These are phyloP conservation scores for Naganishia friedmannii DNA, from an alignment of 768 basidiomycete species.

Conservation along the genomic window DNA sequence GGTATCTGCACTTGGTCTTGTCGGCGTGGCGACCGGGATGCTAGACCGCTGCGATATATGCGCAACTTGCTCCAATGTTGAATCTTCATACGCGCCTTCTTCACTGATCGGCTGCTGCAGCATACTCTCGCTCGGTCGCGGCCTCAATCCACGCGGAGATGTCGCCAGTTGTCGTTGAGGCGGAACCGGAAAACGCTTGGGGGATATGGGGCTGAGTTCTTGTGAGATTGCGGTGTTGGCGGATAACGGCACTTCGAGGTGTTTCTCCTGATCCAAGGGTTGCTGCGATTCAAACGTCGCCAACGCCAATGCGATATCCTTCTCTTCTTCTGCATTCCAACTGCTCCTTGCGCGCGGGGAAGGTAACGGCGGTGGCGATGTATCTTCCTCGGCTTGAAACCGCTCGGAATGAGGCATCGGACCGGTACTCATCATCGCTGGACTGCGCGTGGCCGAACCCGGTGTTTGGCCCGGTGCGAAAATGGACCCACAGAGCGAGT, in stretches of 20 bases:
- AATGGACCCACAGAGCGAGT: neutral
- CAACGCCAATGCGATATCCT: conserved; percentile 4
- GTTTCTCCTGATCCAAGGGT: neutral
- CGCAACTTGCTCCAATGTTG: neutral
- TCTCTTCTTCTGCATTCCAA: conserved; percentile 1
- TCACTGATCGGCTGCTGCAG: neutral
- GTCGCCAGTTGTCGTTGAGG: conserved; percentile 12
- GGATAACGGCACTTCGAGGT: neutral
- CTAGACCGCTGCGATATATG: neutral
- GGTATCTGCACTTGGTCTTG: neutral
- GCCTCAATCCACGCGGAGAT: conserved; percentile 1
- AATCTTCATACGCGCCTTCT: neutral
- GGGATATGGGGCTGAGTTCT: neutral
- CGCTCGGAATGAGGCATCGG: conserved; percentile 22
- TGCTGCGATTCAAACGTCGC: conserved; percentile 2
- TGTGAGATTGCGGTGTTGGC: neutral
- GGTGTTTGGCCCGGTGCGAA: neutral
- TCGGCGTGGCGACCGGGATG: neutral
- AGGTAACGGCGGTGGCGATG: neutral
- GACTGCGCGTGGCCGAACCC: conserved; percentile 1
- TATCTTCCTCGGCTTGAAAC: neutral
- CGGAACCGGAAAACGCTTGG: conserved; percentile 8
- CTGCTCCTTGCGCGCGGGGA: neutral
- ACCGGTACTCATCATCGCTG: conserved; percentile 21
- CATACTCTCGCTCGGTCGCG: neutral